These are phyloP conservation scores for Vitis rupestris DNA, from an alignment of 164 flowering plant species.

Conservation along the genomic window DNA sequence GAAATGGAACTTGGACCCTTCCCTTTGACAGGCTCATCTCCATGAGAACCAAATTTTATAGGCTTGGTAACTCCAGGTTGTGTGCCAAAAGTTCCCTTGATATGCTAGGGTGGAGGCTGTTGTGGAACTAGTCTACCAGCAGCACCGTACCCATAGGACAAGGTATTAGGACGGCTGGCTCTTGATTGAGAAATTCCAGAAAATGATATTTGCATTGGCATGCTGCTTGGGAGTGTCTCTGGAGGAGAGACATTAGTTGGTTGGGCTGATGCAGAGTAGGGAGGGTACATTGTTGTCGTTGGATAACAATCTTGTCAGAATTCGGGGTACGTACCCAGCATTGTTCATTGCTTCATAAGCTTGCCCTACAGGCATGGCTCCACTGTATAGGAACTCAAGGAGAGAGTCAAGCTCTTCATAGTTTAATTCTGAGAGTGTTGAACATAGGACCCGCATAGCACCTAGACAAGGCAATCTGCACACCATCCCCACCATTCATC, in stretches of 20 bases:
- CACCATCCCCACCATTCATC: conserved; percentile 80
- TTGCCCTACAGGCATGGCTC: too few species aligned
- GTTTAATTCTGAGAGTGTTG: conserved; percentile 48
- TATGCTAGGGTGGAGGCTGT: conserved; percentile 57
- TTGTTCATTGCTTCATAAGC: too few species aligned
- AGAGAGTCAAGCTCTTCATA: too few species aligned
- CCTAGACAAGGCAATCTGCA: conserved; percentile 89
- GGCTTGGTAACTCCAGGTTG: conserved; percentile 37
- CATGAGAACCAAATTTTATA: conserved; percentile 66
- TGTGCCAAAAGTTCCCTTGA: conserved; percentile 44
- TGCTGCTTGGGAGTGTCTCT: conserved; percentile 56
- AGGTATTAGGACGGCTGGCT: conserved; percentile 44
- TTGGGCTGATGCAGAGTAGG: conserved; percentile 51
- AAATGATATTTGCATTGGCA: conserved; percentile 65
- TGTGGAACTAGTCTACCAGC: conserved; percentile 48
- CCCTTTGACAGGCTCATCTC: conserved; percentile 45
- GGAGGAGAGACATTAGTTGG: conserved; percentile 43
- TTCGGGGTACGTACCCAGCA: too few species aligned
- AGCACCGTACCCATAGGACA: conserved; percentile 62
- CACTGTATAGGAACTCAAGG: too few species aligned
- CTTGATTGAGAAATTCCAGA: conserved; percentile 50
- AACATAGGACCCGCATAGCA: conserved; percentile 99
- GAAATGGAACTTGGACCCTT: conserved; percentile 17
- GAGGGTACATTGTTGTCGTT: conserved; percentile 43
- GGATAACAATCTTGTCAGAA: conserved; percentile 4